Percentiles rank a stretch among this genome's conserved stretches.
These are phyloP conservation scores for Phialophora macrospora DNA, from an alignment of 2,329 filamentous ascomycete genomes.

Conservation along the genomic window DNA sequence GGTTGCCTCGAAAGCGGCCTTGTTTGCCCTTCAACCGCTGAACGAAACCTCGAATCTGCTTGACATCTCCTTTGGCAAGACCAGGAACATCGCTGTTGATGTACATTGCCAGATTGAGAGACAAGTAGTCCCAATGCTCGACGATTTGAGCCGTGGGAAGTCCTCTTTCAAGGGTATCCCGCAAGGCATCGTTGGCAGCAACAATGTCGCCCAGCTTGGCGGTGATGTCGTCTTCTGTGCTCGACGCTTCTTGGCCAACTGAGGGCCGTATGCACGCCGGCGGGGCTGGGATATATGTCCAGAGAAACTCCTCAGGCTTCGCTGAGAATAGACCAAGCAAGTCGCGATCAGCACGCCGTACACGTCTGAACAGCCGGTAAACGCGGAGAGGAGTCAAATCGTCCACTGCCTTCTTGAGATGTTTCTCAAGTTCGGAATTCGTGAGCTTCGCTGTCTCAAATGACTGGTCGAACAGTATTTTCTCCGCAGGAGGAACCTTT, in stretches of 20 bases:
- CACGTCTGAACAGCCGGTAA: constrained; percentile 87
- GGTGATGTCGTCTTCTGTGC: constrained; percentile 94
- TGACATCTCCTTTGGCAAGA: constrained; percentile 84
- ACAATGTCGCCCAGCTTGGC: constrained; percentile 97
- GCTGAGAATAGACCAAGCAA: constrained; percentile 88
- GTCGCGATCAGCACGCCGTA: constrained; percentile 84
- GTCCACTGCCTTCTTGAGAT: constrained; percentile 89
- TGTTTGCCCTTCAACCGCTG: constrained; percentile 97
- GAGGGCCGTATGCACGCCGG: constrained; percentile 94
- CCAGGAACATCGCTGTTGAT: constrained; percentile 96
- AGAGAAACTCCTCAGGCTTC: constrained; percentile 94
- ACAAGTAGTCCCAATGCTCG: constrained; percentile 98
- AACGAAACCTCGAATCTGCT: constrained; percentile 89
- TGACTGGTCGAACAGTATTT: constrained; percentile 82
- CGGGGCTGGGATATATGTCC: constrained; percentile 93
- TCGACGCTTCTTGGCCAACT: constrained; percentile 88
- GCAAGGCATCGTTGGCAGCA: constrained; percentile 85
- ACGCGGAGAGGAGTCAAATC: constrained; percentile 89
- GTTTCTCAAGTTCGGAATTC: constrained; percentile 84
- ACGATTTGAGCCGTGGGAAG: constrained; percentile 87
- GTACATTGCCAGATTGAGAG: constrained; percentile 94
- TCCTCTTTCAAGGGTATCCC: constrained; percentile 79
- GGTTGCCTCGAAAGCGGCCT: constrained; percentile 92
- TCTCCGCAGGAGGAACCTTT: constrained; percentile 80
- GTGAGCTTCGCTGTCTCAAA: constrained; percentile 78